Evolutionary conservation across 2,329 filamentous ascomycete genomes (phyloP).

Genomic region (Westerdykella ornata): DNA sequence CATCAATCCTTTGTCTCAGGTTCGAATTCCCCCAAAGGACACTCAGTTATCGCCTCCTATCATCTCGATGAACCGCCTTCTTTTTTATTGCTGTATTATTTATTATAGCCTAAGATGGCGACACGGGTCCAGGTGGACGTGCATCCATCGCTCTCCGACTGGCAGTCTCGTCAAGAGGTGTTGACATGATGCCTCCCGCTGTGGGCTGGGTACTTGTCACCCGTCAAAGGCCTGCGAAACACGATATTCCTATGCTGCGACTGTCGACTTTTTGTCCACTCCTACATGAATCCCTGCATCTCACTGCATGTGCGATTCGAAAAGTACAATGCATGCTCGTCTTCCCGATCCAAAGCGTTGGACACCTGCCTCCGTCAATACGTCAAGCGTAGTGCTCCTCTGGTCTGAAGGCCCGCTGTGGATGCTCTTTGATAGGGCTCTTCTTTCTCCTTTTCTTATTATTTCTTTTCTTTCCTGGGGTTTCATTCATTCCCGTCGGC

Average conservation of each 20-base stretch:
- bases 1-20: neutral
- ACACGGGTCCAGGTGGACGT: neutral
- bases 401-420: no score
- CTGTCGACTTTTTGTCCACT: no score
- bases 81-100: slow-evolving; percentile 1
- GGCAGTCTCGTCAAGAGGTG: slow-evolving; percentile 8
- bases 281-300: no score
- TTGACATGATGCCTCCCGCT: no score
- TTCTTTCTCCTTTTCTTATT: slow-evolving; percentile 1
- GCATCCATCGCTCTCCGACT: slow-evolving; percentile 1
- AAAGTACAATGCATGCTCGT: no score
- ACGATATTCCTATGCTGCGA: no score
- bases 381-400: no score
- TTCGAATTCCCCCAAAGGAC: neutral
- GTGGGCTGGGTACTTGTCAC: neutral
- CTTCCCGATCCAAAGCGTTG: no score
- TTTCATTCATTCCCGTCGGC: slow-evolving; percentile 3
- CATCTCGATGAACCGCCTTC: neutral
- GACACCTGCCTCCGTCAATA: no score
- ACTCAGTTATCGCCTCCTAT: neutral
- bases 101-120: slow-evolving; percentile 7
- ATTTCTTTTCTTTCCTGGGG: slow-evolving; percentile 2
- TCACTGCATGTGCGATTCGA: no score
- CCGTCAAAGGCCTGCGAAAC: no score
- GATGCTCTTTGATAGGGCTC: neutral